Percentiles rank a stretch among this genome's conserved stretches.
phyloP scores from a whole-genome alignment of 257 asterid genomes.

The Nicotiana knightiana region DNA sequence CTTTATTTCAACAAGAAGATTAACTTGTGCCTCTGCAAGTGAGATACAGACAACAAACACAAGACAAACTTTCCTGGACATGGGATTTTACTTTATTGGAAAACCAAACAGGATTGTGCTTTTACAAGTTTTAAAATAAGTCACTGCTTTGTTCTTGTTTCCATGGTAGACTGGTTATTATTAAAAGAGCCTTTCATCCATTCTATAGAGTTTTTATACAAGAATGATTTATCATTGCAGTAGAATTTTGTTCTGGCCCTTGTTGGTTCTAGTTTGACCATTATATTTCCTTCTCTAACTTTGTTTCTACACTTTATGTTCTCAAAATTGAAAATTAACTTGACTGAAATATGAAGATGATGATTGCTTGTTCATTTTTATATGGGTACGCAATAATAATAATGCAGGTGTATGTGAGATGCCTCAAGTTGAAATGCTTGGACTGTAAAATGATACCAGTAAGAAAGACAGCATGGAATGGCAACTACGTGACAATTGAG shows the following conservation, averaged over 20 bases:
- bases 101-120: background rate
- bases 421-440: too few species aligned
- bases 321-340: background rate
- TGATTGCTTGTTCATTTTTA: background rate
- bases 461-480: too few species aligned
- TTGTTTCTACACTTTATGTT: background rate
- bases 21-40: slow-evolving; percentile 9
- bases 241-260: background rate
- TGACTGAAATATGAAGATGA: background rate
- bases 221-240: background rate
- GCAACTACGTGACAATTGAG: too few species aligned
- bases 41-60: background rate
- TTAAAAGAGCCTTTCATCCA: background rate
- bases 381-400: too few species aligned
- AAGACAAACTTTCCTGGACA: background rate
- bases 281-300: background rate
- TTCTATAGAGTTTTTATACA: background rate
- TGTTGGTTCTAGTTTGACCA: background rate
- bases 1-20: slow-evolving; percentile 70
- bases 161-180: background rate
- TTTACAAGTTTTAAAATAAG: background rate
- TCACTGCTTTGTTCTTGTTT: background rate
- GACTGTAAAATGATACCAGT: too few species aligned
- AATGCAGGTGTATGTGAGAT: too few species aligned
- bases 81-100: background rate